Base-by-base conservation (phyloP, 352 stramenopile genomes). In the Phytophthora nicotianae region DNA sequence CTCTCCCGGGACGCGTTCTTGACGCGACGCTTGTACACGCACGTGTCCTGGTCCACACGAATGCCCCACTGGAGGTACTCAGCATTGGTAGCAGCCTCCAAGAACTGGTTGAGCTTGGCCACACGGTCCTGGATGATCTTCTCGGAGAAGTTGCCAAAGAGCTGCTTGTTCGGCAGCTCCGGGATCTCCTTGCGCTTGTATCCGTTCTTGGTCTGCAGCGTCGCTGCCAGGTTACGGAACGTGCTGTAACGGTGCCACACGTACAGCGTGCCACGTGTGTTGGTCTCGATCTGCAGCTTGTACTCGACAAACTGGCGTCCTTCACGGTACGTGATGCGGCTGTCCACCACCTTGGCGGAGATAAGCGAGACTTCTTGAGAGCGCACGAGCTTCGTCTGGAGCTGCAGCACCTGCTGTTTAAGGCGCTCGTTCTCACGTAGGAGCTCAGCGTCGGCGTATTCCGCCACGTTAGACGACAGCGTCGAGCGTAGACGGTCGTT, bases 211-310 rank as follows among this genome's bases (percentile, higher is more conserved):
- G 77, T 86, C 62, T 89, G 77, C 29, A 90, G 58, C 19, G 81
- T 88, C 14, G 77, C 80, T 8, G 81, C 81, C 24, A 90, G 35
- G 69, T 90, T 90, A n/a, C 79, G 79, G 76, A 90, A 90, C 43
- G 81, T 90, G 50, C 77, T 88, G 77, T 90, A 90, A 13, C 81
- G 81, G 55, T 90, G 81, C 81, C 81, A 90, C 60, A 90, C 77
- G 38, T 81, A 86, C 48, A 90, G 40, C 3, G 79, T 89, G 17
- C 81, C 81, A 24, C 79, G 81, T 10, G 71, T 89, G 60, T 89
- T 85, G 0, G 81, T 89, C 66, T 90, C 79, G 55, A 90, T 88
- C 56, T 88, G 79, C 17, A 90, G 62, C 57, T 88, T 88, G 70
- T 88, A 90, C 74, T 90, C 81, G 49, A 90, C 81, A 58, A 88